phyloP scores from a whole-genome alignment of 257 asterid species.

The Apocynum venetum region DNA sequence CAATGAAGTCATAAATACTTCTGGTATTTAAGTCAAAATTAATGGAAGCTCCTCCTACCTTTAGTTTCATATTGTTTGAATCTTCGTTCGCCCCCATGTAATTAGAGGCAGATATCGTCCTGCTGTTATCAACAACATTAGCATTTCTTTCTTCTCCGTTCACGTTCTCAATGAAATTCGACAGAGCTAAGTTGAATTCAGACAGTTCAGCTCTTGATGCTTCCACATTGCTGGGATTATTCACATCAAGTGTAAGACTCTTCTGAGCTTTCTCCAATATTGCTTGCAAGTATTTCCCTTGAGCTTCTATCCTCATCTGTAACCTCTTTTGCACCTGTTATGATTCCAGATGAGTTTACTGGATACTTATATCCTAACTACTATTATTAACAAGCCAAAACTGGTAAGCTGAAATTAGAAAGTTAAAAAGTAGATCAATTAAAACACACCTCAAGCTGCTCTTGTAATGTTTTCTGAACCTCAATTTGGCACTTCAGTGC shows the following conservation, averaged over 20 bases:
- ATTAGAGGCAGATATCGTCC: constrained; percentile 15
- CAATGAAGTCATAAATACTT: constrained; percentile 60
- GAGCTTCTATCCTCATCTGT: constrained; percentile 93
- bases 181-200: constrained; percentile 63
- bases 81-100: constrained; percentile 29
- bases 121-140: constrained; percentile 24
- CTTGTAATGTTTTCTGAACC: constrained; percentile 67
- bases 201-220: constrained; percentile 57
- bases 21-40: constrained; percentile 61
- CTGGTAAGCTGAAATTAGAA: not conserved
- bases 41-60: constrained; percentile 50
- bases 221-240: constrained; percentile 40
- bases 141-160: constrained; percentile 36
- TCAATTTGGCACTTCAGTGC: constrained; percentile 61
- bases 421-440: not conserved
- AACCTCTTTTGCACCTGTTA: constrained; percentile 79
- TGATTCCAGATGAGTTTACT: not conserved
- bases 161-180: constrained; percentile 61
- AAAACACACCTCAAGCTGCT: constrained; percentile 72
- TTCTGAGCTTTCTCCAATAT: constrained; percentile 72
- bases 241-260: constrained; percentile 46
- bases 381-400: not conserved
- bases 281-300: constrained; percentile 82
- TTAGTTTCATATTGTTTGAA: constrained; percentile 31
- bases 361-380: not conserved